Conservation (phyloP, 495 filamentous ascomycete species). For the Neurospora cerealis region DNA sequence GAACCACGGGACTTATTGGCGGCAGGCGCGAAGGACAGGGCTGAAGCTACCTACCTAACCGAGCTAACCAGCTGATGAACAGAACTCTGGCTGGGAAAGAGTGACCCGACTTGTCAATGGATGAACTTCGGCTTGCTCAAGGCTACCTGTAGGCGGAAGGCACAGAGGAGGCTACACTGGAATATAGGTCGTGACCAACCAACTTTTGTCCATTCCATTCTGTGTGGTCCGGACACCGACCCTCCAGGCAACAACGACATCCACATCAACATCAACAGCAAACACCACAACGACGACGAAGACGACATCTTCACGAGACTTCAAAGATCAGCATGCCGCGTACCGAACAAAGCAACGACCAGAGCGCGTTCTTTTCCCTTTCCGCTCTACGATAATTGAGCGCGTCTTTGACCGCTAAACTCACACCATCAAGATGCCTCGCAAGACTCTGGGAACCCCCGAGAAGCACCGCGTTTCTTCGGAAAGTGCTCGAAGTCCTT, state of each 20-base stretch:
- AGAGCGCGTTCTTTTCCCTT: background rate
- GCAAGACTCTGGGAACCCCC: background rate
- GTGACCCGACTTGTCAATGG: background rate
- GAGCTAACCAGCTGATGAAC: background rate
- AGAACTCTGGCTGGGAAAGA: background rate
- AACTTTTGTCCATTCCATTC: background rate
- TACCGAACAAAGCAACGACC: background rate
- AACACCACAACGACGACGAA: background rate
- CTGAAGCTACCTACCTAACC: background rate
- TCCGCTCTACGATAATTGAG: background rate
- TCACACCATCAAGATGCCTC: background rate
- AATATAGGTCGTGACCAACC: background rate
- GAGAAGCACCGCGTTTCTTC: background rate
- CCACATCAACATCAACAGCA: background rate
- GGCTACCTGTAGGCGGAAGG: background rate
- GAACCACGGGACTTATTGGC: background rate
- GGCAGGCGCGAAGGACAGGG: background rate
- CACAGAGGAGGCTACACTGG: background rate
- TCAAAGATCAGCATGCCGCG: background rate
- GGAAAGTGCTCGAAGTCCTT: background rate
- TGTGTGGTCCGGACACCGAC: background rate
- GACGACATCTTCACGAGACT: background rate
- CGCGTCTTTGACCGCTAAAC: background rate
- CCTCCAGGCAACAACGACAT: background rate
- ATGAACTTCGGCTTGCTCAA: background rate